Conservation (phyloP, 345 rosid genomes). For the Dipteronia sinensis region DNA sequence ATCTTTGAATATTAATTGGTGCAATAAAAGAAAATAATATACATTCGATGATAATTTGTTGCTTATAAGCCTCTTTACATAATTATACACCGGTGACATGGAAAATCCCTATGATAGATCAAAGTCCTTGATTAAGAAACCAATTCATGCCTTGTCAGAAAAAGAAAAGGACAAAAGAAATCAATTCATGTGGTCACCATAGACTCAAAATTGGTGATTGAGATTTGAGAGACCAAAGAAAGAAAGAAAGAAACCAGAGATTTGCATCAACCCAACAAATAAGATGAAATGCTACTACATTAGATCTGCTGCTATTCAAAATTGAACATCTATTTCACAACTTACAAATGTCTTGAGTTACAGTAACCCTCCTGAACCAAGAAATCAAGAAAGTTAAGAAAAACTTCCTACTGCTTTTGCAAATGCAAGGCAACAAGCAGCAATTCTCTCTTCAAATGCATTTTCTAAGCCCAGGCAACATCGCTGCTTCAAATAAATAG, state of each 20-base stretch:
- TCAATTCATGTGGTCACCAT: background rate
- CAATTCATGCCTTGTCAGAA: no score
- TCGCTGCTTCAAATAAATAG: conserved; percentile 25
- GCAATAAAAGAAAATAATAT: no score
- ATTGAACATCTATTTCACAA: background rate
- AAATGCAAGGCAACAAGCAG: background rate
- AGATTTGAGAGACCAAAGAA: background rate
- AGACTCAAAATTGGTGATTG: background rate
- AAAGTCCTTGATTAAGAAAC: no score
- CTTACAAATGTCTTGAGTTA: no score
- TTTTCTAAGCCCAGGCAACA: background rate
- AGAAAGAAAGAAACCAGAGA: no score
- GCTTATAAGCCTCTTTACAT: background rate
- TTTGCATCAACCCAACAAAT: no score
- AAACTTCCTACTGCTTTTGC: background rate
- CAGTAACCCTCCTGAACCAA: no score
- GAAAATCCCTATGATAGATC: background rate
- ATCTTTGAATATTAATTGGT: no score
- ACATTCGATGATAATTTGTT: no score
- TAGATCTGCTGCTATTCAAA: background rate
- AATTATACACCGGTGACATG: background rate
- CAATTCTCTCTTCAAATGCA: background rate
- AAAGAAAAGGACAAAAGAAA: no score
- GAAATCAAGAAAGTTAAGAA: background rate
- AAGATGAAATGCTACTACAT: background rate